Percentiles rank a stretch among this genome's conserved stretches.
Evolutionary conservation across 2,329 filamentous ascomycete species (phyloP).

Genomic region (Sordariomycetes sp.): DNA sequence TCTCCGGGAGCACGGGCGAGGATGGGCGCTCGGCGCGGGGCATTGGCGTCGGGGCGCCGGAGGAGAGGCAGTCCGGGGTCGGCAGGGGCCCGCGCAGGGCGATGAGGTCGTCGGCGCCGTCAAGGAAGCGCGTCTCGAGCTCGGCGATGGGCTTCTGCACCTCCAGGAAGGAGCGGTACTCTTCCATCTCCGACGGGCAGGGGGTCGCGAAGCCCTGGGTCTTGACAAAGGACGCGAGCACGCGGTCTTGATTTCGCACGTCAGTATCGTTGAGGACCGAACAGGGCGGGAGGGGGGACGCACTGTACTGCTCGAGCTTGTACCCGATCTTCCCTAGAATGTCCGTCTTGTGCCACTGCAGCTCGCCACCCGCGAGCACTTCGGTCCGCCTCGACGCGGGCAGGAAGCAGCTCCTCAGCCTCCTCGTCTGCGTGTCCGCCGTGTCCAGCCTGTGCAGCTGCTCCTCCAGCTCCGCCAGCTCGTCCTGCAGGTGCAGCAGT

Average conservation of each 20-base stretch:
- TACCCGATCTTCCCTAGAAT: constrained; percentile 52
- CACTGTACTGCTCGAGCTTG: constrained; percentile 60
- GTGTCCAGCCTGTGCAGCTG: constrained; percentile 61
- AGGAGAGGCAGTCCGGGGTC: constrained; percentile 5
- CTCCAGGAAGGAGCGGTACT: constrained; percentile 43
- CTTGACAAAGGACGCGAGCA: constrained; percentile 46
- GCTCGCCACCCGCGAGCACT: constrained; percentile 38
- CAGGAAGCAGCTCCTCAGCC: constrained; percentile 28
- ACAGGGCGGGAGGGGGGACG: constrained; percentile 12
- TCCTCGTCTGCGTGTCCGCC: constrained; percentile 36
- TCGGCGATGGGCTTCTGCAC: constrained; percentile 44
- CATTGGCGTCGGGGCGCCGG: constrained; percentile 14
- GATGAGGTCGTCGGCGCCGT: constrained; percentile 43
- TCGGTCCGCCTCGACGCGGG: constrained; percentile 53
- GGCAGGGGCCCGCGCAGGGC: constrained; percentile 16
- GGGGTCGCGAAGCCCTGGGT: constrained; percentile 39
- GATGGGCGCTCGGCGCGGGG: constrained; percentile 8
- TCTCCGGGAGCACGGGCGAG: constrained; percentile 1
- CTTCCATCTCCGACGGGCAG: constrained; percentile 34
- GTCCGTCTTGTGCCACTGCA: constrained; percentile 50
- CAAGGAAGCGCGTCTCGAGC: constrained; percentile 49
- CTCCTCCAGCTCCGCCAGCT: constrained; percentile 71
- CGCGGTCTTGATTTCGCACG: constrained; percentile 35
- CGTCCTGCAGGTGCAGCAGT: constrained; percentile 75
- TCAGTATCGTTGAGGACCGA: constrained; percentile 5